These are phyloP conservation scores for Russula dissimulans DNA, from an alignment of 768 basidiomycete genomes.

Conservation along the genomic window DNA sequence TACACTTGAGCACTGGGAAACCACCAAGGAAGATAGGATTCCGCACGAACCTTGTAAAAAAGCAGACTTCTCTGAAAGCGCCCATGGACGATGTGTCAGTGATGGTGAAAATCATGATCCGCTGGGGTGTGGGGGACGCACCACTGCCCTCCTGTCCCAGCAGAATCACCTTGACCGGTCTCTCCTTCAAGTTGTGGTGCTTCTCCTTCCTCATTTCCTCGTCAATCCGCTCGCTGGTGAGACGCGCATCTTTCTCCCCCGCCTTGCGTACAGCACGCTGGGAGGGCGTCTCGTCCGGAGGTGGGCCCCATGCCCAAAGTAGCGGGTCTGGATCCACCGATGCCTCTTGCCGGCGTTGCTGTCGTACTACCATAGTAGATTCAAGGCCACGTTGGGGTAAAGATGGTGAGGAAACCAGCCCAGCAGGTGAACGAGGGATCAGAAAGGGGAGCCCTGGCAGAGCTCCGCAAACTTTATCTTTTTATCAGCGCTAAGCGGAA, in stretches of 20 bases:
- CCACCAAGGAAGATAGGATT: neutral
- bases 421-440: no score
- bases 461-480: no score
- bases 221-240: constrained; percentile 21
- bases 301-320: neutral
- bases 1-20: neutral
- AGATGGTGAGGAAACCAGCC: no score
- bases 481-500: no score
- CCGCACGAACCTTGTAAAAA: neutral
- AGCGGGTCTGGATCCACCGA: neutral
- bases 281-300: constrained; percentile 17
- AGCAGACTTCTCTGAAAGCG: neutral
- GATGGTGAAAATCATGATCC: neutral
- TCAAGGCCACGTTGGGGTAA: no score
- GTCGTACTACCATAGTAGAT: no score
- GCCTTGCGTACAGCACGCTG: constrained; percentile 18
- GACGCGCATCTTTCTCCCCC: constrained; percentile 20
- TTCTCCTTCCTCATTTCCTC: constrained; percentile 15
- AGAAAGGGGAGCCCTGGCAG: no score
- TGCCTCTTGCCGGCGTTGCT: no score
- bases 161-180: constrained; percentile 20
- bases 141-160: constrained; percentile 16
- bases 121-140: neutral
- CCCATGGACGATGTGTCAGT: no score
- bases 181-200: neutral